Evolutionary conservation across 176 grass and related monocot species (phyloP), one percentile per base, ranked within the genome.

Genomic region (Cenchrus purpureus): DNA sequence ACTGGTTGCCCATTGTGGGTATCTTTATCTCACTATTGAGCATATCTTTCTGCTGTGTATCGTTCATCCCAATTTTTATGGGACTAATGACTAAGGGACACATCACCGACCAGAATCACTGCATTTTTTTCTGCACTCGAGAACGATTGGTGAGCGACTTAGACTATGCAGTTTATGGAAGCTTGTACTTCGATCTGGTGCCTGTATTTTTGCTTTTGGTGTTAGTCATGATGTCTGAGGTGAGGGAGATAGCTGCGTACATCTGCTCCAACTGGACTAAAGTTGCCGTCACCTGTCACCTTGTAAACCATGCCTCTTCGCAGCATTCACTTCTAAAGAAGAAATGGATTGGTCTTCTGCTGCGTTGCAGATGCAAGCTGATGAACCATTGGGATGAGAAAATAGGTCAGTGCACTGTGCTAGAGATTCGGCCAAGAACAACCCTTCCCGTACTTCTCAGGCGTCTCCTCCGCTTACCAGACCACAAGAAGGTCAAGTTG

Each of bases 201-300:
- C 7, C 57, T n/a, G 7, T 59, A 59, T 9, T 10, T n/a, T 59
- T 59, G 19, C 57, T 32, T 85, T 4, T 10, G 45, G 20, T 46
- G 2, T 10, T 84, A 8, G 72, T 84, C 3, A 0, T 84, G 12
- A 1, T 68, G 28, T 37, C 61, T 20, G 82, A 84, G 60, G 32
- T 65, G 7, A 76, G 60, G 20, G 73, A 68, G 12, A 20, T 68
- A 14, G 61, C 32, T 31, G 68, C 61, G 2, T 54, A 84, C 50
- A 20, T 84, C 4, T 76, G 49, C 49, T 84, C 73, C n/a, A 84
- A 13, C 12, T 54, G 71, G 71, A 54, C 82, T 58, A 84, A 84
- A 84, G 58, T 84, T 28, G 1, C 12, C 20, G 29, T 84, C 2
- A 46, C 63, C 0, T 77, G 61, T 6, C 13, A 4, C 13, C 22